Evolutionary conservation across 1,284 basidiomycete genomes (phyloP).

Genomic region (Mycosarcoma mackinlayi): DNA sequence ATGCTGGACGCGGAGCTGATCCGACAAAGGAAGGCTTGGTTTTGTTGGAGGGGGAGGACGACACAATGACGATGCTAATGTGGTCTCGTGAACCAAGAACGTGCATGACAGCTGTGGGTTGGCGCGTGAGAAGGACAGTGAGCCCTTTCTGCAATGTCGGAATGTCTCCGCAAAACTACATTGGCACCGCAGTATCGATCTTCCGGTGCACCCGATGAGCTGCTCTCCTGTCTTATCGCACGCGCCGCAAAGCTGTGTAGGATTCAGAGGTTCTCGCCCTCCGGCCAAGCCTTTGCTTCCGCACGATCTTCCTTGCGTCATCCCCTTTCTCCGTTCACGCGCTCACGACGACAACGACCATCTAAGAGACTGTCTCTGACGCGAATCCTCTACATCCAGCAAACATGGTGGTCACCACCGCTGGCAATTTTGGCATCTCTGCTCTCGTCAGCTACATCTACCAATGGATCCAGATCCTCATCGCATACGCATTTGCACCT

Average conservation of each 20-base stretch:
- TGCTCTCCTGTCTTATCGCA: background rate
- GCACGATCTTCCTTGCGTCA: background rate
- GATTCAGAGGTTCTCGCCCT: background rate
- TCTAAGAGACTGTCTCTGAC: background rate
- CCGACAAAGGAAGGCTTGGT: too few species aligned
- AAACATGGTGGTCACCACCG: slow-evolving; percentile 25
- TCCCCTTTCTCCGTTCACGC: too few species aligned
- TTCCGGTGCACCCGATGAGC: background rate
- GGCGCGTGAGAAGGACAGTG: slow-evolving; percentile 8
- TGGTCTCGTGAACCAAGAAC: too few species aligned
- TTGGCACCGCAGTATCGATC: slow-evolving; percentile 3
- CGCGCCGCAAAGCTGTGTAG: background rate
- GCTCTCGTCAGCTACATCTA: slow-evolving; percentile 53
- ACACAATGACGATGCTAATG: too few species aligned
- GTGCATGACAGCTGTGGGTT: background rate
- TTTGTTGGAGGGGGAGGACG: too few species aligned
- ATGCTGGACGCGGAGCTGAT: too few species aligned
- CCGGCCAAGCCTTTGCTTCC: too few species aligned
- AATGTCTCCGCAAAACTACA: background rate
- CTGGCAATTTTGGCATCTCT: slow-evolving; percentile 19
- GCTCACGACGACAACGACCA: slow-evolving; percentile 3
- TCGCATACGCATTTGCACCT: slow-evolving; percentile 58
- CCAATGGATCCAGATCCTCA: slow-evolving; percentile 58
- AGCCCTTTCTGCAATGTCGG: too few species aligned
- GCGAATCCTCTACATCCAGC: background rate